A percentile compares a stretch with the other conserved stretches of the same genome.
phyloP scores from a whole-genome alignment of 345 rosid genomes.

The Lepidium sativum region DNA sequence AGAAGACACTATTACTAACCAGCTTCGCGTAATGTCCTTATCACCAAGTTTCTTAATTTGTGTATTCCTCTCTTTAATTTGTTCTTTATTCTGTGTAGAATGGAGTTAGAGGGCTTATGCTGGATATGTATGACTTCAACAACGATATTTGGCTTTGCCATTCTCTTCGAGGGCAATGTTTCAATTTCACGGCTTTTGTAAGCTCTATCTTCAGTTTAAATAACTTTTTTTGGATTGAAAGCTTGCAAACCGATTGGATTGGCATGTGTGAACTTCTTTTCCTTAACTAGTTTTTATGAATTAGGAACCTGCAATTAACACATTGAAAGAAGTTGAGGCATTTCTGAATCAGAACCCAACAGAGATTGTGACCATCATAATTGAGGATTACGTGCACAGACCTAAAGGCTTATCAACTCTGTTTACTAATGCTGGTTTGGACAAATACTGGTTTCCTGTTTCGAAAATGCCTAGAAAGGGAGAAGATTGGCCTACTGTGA shows the following conservation, averaged over 20 bases:
- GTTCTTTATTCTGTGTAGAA: slow-evolving; percentile 38
- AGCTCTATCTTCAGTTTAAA: slow-evolving; percentile 8
- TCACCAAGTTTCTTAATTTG: not conserved
- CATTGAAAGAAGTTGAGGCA: slow-evolving; percentile 80
- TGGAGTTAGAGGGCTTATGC: slow-evolving; percentile 94
- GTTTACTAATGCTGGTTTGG: slow-evolving; percentile 71
- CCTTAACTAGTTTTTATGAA: not conserved
- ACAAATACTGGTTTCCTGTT: slow-evolving; percentile 80
- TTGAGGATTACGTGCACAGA: slow-evolving; percentile 87
- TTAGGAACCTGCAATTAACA: slow-evolving; percentile 90
- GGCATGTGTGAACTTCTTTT: not conserved
- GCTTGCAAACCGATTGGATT: no score
- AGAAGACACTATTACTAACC: slow-evolving; percentile 86
- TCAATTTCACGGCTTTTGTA: slow-evolving; percentile 98
- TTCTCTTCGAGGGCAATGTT: slow-evolving; percentile 87
- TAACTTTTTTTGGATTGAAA: no score
- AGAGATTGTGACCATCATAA: slow-evolving; percentile 81
- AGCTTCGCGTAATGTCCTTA: slow-evolving; percentile 46
- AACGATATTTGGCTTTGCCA: slow-evolving; percentile 95
- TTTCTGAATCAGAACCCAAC: slow-evolving; percentile 71
- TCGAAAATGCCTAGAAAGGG: slow-evolving; percentile 89
- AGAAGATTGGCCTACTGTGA: slow-evolving; percentile 93
- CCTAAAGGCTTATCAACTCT: slow-evolving; percentile 74
- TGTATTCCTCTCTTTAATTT: not conserved
- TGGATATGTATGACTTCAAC: slow-evolving; percentile 91